Evolutionary conservation across 2,329 filamentous ascomycete species (phyloP), one percentile per base, ranked within the genome.

Genomic region (Raffaelea deltoideospora): DNA sequence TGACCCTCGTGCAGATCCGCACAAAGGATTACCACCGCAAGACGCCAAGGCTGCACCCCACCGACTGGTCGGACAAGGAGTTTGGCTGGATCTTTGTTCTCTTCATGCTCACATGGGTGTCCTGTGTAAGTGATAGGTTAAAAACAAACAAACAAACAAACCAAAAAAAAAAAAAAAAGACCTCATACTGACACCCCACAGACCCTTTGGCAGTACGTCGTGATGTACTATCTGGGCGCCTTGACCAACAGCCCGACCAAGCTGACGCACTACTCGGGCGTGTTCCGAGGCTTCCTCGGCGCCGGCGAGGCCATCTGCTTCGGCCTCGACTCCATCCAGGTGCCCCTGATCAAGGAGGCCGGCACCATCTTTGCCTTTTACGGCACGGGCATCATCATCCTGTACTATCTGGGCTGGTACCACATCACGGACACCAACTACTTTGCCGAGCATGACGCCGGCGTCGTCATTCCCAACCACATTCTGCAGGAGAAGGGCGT

Each of bases 291-390:
- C 8, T 38, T 51, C 11, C 42, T 52, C 1, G 50, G 43, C 2
- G 50, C 49, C 1, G 50, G 48, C 6, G 50, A 53, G 39, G 50
- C 50, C 10, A 43, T 52, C 9, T 48, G 49, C 35, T 53, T 53
- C n/a, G 27, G 27, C n/a, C 10, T 29, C 10, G 27, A 29, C 27
- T 29, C 27, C 10, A 29, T 29, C n/a, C 6, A 14, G 6, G 27
- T 29, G 9, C 27, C 27, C 10, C n/a, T 13, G 6, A 15, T 15
- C 27, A 29, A 29, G 27, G 27, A 29, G 27, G 27, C 27, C n/a
- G 27, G 27, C 27, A 14, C n/a, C 9, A 29, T 29, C n/a, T 29
- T 29, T 29, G 10, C 10, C 10, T 29, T 29, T 29, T 29, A 29
- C n/a, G 9, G 6, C n/a, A 14, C 27, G 6, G 27, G 27, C 27